Evolutionary conservation across 1,284 basidiomycete species (phyloP).

Genomic region (Apiotrichum montevideense): DNA sequence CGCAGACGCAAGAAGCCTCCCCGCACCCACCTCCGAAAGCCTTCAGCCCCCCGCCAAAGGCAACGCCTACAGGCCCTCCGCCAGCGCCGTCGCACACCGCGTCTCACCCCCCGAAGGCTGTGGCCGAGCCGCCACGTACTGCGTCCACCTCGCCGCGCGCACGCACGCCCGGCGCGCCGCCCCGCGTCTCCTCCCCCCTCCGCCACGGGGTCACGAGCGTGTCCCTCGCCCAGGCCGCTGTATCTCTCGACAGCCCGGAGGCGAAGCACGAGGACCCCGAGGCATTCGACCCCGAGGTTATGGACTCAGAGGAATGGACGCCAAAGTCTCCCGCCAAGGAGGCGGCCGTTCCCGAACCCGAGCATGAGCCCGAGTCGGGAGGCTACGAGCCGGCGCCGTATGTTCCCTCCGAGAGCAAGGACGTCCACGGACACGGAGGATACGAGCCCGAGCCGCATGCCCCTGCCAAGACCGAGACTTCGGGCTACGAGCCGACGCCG

Average conservation of each 20-base stretch:
- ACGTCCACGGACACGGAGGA: neutral
- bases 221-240: neutral
- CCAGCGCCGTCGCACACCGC: neutral
- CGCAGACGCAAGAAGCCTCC: no score
- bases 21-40: neutral
- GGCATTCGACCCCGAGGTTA: no score
- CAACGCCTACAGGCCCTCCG: neutral
- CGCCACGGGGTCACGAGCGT: neutral
- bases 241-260: neutral
- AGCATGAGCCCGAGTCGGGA: no score
- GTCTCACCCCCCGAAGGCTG: neutral
- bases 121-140: neutral
- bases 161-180: slow-evolving; percentile 7
- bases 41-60: neutral
- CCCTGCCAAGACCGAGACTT: neutral
- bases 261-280: neutral
- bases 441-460: slow-evolving; percentile 6
- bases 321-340: neutral
- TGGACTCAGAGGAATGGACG: no score
- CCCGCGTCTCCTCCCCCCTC: slow-evolving; percentile 16
- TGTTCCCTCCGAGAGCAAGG: neutral
- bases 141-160: neutral
- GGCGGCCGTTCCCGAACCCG: no score
- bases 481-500: neutral
- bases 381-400: neutral